Evolutionary conservation across 495 filamentous ascomycete species (phyloP).

Genomic region (Staphylotrichum longicolle): DNA sequence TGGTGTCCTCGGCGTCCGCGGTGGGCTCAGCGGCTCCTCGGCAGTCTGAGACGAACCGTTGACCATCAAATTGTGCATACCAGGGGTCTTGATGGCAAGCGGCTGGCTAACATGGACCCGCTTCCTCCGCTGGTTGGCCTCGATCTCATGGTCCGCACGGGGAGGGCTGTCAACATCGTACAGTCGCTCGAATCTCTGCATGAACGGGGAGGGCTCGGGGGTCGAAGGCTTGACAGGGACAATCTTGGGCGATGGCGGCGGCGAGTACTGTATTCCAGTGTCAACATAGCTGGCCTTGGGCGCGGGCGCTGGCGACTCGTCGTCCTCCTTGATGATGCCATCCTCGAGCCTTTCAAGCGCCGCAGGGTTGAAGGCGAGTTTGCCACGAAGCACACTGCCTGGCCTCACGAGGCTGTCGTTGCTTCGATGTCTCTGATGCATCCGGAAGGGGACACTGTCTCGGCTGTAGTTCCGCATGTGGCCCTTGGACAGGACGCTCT

Average conservation of each 20-base stretch:
- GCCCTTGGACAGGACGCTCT: slow-evolving; percentile 39
- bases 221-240: slow-evolving; percentile 41
- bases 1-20: slow-evolving; percentile 60
- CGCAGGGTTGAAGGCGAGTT: slow-evolving; percentile 45
- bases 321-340: slow-evolving; percentile 51
- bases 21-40: slow-evolving; percentile 63
- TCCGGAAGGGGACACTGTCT: slow-evolving; percentile 40
- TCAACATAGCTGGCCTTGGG: slow-evolving; percentile 57
- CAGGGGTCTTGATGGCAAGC: slow-evolving; percentile 39
- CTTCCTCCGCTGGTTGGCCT: slow-evolving; percentile 70
- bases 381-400: slow-evolving; percentile 49
- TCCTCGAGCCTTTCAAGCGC: slow-evolving; percentile 51
- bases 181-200: slow-evolving; percentile 36
- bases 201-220: slow-evolving; percentile 35
- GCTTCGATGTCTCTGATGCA: slow-evolving; percentile 50
- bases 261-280: slow-evolving; percentile 76
- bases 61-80: slow-evolving; percentile 53
- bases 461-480: slow-evolving; percentile 41
- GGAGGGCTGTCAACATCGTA: slow-evolving; percentile 42
- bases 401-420: slow-evolving; percentile 51
- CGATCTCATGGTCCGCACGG: slow-evolving; percentile 55
- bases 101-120: slow-evolving; percentile 51
- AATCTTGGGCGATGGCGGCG: slow-evolving; percentile 69
- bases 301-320: slow-evolving; percentile 33
- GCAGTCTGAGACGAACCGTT: slow-evolving; percentile 71